A percentile compares a stretch with the other conserved stretches of the same genome.
phyloP scores from a whole-genome alignment of 2,329 filamentous ascomycete genomes.

The Coleophoma cylindrospora region DNA sequence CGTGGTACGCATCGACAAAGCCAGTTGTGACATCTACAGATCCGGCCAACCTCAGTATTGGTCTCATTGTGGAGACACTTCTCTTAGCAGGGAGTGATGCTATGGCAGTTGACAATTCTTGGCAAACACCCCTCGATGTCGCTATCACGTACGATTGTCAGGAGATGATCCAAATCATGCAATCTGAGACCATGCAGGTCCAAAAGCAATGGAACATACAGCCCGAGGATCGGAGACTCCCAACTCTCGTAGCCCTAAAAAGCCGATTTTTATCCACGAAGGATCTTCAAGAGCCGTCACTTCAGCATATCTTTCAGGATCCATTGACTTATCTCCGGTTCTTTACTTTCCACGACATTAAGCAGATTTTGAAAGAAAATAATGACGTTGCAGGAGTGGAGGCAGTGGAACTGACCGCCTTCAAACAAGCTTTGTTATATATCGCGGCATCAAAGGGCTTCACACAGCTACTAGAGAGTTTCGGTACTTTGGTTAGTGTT shows the following conservation, averaged over 20 bases:
- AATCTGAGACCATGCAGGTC: background rate
- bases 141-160: background rate
- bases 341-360: slow-evolving; percentile 1
- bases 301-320: background rate
- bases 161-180: slow-evolving; percentile 2
- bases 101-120: slow-evolving; percentile 3
- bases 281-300: background rate
- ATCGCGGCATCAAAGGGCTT: slow-evolving; percentile 8
- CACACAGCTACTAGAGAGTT: slow-evolving; percentile 5
- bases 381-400: background rate
- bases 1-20: background rate
- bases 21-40: background rate
- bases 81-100: slow-evolving; percentile 4
- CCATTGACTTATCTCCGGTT: slow-evolving; percentile 1
- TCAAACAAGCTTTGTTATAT: slow-evolving; percentile 3
- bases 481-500: background rate
- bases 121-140: slow-evolving; percentile 1
- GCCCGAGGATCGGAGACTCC: background rate
- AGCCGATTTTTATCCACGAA: background rate
- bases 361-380: background rate
- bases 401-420: background rate
- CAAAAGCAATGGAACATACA: background rate
- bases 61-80: slow-evolving; percentile 4
- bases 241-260: slow-evolving; percentile 3
- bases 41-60: slow-evolving; percentile 2